Conservation (phyloP, 352 stramenopile species). For the Globisporangium perplexum region DNA sequence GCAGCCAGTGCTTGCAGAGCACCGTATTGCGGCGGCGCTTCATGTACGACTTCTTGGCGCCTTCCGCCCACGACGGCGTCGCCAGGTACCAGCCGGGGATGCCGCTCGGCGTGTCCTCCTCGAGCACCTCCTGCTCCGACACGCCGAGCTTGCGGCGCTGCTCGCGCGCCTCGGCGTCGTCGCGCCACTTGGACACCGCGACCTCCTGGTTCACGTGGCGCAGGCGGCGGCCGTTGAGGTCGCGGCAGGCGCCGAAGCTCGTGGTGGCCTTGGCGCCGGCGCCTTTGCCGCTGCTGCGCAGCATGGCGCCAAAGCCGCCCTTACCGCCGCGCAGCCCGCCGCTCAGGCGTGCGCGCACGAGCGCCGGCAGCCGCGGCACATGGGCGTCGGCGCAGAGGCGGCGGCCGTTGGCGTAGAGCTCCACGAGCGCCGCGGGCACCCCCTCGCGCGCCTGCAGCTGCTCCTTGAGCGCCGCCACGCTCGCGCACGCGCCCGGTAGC, state of each 20-base stretch:
- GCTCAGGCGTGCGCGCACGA: slow-evolving; percentile 57
- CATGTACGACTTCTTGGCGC: slow-evolving; percentile 81
- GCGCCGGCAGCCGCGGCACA: slow-evolving; percentile 41
- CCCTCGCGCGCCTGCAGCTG: slow-evolving; percentile 37
- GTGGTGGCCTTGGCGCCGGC: slow-evolving; percentile 63
- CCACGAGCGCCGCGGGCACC: slow-evolving; percentile 39
- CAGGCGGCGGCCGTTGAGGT: slow-evolving; percentile 71
- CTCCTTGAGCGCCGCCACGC: slow-evolving; percentile 29
- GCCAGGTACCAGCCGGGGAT: slow-evolving; percentile 82
- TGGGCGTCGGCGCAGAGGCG: slow-evolving; percentile 33
- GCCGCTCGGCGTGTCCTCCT: slow-evolving; percentile 78
- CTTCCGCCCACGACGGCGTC: slow-evolving; percentile 78
- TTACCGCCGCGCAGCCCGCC: slow-evolving; percentile 73
- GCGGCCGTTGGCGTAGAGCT: slow-evolving; percentile 56
- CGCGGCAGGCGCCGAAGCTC: slow-evolving; percentile 74
- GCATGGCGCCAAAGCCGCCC: slow-evolving; percentile 82
- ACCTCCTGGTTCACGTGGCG: slow-evolving; percentile 88
- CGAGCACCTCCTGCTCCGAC: slow-evolving; percentile 56
- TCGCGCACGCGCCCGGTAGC: slow-evolving; percentile 31
- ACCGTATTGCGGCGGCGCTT: slow-evolving; percentile 79
- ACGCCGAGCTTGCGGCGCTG: slow-evolving; percentile 41
- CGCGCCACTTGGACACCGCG: slow-evolving; percentile 73
- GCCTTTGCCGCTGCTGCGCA: slow-evolving; percentile 74
- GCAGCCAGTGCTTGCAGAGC: slow-evolving; percentile 65
- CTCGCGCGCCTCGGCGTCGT: slow-evolving; percentile 46